Base-by-base conservation (phyloP, 176 grass and related monocot species). In the Dendrocalamus sinicus region DNA sequence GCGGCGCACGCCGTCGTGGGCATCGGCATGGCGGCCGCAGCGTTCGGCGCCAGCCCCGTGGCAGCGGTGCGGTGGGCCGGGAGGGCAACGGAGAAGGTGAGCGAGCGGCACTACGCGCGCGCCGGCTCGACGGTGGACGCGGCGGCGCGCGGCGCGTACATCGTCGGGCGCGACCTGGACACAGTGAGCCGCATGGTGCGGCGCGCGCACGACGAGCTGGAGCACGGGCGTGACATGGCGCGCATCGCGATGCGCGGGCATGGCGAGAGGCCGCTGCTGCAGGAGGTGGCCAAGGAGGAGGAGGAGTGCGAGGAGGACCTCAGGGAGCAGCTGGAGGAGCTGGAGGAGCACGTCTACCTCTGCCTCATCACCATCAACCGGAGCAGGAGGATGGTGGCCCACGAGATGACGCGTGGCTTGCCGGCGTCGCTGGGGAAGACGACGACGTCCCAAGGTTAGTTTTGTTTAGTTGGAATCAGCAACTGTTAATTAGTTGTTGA, bases 341-440 rank as follows among this genome's bases (percentile, higher is more conserved):
- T 97, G 73, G 95, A 94, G 81, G 93, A 93, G 88, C 95, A 98
- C 76, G 89, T 93, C 10, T 93, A 79, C 75, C 82, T 98, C 71
- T 98, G 95, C 88, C 79, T 95, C 80, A 70, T 98, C 62, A 95
- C 91, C 59, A 98, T 98, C 72, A 98, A 98, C 84, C 73, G 87
- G 26, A 93, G 88, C 60, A 78, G 95, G 77, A 90, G 80, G 88
- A 81, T 95, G 81, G 93, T 98, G 26, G 88, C 85, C 0, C 75
- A 75, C 66, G 78, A 96, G 73, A 91, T 96, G 79, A 52, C 76
- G 12, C 47, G 45, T 4, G 84, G 51, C 24, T 44, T 62, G 32
- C 71, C 85, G 11, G 3, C 65, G 41, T 15, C 10, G 10, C 20
- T 43, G 10, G 28, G 52, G 24, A 14, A 22, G 67, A 7, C 72